Evolutionary conservation across 106 monocot genomes (phyloP), one percentile per base, ranked within the genome.

Genomic region (Xerophyta viscosa): DNA sequence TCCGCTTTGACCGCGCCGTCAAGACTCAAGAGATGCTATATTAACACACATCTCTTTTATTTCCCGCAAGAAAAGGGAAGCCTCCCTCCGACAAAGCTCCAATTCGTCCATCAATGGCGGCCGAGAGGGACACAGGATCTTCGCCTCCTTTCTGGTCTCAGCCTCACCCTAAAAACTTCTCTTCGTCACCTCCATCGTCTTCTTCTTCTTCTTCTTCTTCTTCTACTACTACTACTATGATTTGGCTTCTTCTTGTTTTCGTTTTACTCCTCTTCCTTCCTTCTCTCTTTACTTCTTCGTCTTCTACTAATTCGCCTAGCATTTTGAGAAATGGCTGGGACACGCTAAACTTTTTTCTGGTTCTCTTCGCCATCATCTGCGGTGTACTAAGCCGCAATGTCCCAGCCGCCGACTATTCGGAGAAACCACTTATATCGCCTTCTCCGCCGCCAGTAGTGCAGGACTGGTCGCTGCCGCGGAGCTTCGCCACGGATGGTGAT

Each of bases 291-390:
- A 20, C 43, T 55, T 33, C 58, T 51, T 22, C 41, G 8, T 25
- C 37, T 13, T n/a, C 17, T 8, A 31, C 33, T 37, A n/a, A n/a
- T n/a, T n/a, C n/a, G n/a, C n/a, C n/a, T n/a, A n/a, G n/a, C n/a
- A n/a, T n/a, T n/a, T n/a, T n/a, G n/a, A n/a, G n/a, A n/a, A 56
- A 41, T 21, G 61, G 62, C 22, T 74, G 74, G 74, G 74, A 67
- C 27, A 44, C 48, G 45, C 49, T 74, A 22, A 74, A 61, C 50
- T 31, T 67, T 41, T 47, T 55, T 6, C 62, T 74, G 36, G 56
- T 74, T 14, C 13, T 74, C 46, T 67, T 62, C 56, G 74, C 74
- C 31, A 56, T 74, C 28, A 0, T 74, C 37, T 66, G 67, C 55
- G 74, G 67, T 15, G n/a, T 74, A 14, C 67, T 74, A 20, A 60